These are phyloP conservation scores for Xylaria sp. DNA, from an alignment of 2,329 filamentous ascomycete genomes.

Conservation along the genomic window DNA sequence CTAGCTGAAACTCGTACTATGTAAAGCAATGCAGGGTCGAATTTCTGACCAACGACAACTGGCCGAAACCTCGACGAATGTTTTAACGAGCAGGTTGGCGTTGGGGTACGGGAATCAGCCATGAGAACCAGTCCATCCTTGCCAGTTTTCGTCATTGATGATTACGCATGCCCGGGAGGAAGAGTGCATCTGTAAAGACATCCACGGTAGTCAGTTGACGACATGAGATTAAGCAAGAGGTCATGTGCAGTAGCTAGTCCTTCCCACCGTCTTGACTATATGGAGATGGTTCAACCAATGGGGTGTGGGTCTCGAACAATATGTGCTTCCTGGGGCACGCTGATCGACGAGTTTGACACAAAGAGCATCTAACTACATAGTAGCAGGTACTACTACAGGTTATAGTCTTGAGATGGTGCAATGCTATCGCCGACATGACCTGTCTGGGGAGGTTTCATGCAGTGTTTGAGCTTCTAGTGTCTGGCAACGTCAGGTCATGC, in stretches of 20 bases:
- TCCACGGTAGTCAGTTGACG: slow-evolving; percentile 33
- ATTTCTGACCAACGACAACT: slow-evolving; percentile 23
- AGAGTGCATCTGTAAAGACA: slow-evolving; percentile 1
- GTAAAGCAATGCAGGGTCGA: slow-evolving; percentile 35
- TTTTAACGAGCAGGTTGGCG: background rate
- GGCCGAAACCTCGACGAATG: slow-evolving; percentile 4
- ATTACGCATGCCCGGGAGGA: slow-evolving; percentile 3
- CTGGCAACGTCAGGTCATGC: slow-evolving; percentile 19
- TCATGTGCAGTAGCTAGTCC: slow-evolving; percentile 32
- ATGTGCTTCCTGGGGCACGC: slow-evolving; percentile 5
- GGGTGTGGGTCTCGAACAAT: slow-evolving; percentile 4
- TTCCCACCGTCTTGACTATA: slow-evolving; percentile 27
- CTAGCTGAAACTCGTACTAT: slow-evolving; percentile 36
- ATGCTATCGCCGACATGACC: background rate
- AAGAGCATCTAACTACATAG: background rate
- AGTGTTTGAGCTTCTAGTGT: slow-evolving; percentile 23
- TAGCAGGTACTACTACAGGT: background rate
- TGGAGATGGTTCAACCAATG: slow-evolving; percentile 26
- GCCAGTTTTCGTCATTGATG: background rate
- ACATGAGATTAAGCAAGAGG: slow-evolving; percentile 32
- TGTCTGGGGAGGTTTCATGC: slow-evolving; percentile 25
- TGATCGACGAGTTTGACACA: slow-evolving; percentile 7
- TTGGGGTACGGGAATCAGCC: slow-evolving; percentile 9
- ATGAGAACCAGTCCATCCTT: background rate
- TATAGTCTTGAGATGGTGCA: slow-evolving; percentile 19